phyloP scores from a whole-genome alignment of 441 rosid genomes.

The Gossypium laxum region DNA sequence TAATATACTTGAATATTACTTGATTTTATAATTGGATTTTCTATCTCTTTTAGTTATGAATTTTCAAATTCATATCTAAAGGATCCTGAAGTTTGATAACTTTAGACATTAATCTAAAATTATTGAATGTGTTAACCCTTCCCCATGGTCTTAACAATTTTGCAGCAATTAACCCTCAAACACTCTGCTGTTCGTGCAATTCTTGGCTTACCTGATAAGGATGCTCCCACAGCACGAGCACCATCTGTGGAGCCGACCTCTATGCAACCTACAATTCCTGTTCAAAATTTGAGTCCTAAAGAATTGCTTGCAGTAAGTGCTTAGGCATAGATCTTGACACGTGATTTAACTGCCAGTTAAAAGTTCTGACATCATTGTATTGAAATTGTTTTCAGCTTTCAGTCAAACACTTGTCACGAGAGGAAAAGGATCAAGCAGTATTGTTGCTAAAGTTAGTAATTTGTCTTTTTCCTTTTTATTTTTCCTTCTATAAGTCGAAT shows the following conservation, averaged over 20 bases:
- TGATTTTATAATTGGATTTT: neutral
- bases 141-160: conserved; percentile 10
- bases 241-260: conserved; percentile 26
- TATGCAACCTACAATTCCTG: conserved; percentile 23
- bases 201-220: conserved; percentile 45
- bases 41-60: neutral
- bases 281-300: conserved; percentile 43
- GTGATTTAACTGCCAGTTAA: conserved; percentile 7
- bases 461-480: neutral
- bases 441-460: conserved; percentile 41
- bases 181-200: conserved; percentile 49
- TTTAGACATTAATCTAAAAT: neutral
- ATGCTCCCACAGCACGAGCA: conserved; percentile 24
- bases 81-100: neutral
- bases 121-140: neutral
- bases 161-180: conserved; percentile 66
- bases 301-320: conserved; percentile 57
- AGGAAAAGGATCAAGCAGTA: conserved; percentile 41
- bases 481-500: neutral
- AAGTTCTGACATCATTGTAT: conserved; percentile 16
- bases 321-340: conserved; percentile 10
- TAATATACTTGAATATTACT: neutral
- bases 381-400: conserved; percentile 51
- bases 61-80: neutral
- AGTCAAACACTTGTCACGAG: conserved; percentile 42